A percentile compares a stretch with the other conserved stretches of the same genome.
Conservation (phyloP, 352 stramenopile species). For the Phytophthora tubulina region DNA sequence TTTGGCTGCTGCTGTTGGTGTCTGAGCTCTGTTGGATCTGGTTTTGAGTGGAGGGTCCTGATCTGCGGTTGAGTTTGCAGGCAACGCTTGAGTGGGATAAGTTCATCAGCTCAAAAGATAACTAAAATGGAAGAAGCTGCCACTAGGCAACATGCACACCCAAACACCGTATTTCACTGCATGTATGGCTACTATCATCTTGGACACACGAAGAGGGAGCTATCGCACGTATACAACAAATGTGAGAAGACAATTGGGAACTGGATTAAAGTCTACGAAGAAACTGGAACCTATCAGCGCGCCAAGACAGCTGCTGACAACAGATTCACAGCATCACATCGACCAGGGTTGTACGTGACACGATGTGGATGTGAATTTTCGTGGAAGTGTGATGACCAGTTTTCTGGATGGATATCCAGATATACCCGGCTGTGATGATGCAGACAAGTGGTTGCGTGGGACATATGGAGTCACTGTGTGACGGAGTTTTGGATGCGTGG, state of each 20-base stretch:
- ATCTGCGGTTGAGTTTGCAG: too few species aligned
- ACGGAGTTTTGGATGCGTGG: too few species aligned
- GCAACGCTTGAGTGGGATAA: too few species aligned
- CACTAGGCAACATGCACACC: slow-evolving; percentile 3
- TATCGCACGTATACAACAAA: not conserved
- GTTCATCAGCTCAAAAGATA: too few species aligned
- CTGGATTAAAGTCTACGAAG: not conserved
- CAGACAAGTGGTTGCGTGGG: too few species aligned
- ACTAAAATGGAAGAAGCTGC: slow-evolving; percentile 5
- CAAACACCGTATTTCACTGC: slow-evolving; percentile 9
- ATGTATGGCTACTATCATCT: not conserved
- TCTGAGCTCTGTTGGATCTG: too few species aligned
- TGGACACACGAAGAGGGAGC: not conserved
- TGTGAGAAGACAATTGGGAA: not conserved
- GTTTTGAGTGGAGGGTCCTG: too few species aligned
- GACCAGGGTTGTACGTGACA: not conserved
- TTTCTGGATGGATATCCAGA: slow-evolving; percentile 5
- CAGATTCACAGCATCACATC: not conserved
- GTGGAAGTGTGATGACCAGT: not conserved
- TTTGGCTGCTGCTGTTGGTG: too few species aligned
- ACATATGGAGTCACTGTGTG: too few species aligned
- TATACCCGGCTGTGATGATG: too few species aligned
- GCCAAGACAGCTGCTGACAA: not conserved
- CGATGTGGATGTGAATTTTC: too few species aligned
- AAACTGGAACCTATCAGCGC: slow-evolving; percentile 8